Evolutionary conservation across 345 rosid genomes (phyloP).

Genomic region (Abelmoschus esculentus): DNA sequence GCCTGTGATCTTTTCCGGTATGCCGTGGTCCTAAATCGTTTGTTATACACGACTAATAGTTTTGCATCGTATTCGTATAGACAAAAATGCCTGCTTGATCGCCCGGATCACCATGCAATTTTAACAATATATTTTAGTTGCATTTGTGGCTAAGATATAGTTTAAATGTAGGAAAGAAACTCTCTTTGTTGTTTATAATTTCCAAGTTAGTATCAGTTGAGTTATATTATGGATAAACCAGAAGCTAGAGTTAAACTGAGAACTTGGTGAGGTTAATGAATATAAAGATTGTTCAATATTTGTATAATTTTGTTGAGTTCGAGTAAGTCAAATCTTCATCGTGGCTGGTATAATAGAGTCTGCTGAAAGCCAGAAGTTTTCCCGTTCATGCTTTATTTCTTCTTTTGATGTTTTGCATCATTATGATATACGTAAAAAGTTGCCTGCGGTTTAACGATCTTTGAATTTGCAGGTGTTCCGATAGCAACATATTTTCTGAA

Average conservation of each 20-base stretch:
- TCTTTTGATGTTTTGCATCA: too few relatives aligned
- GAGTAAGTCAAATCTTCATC: not conserved
- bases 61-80: not conserved
- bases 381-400: not conserved
- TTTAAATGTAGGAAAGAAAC: not conserved
- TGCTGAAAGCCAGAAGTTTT: not conserved
- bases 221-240: not conserved
- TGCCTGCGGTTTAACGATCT: not conserved
- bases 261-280: not conserved
- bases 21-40: not conserved
- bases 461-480: constrained; percentile 26
- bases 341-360: not conserved
- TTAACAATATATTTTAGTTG: not conserved
- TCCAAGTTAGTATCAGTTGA: not conserved
- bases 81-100: not conserved
- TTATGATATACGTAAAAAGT: not conserved
- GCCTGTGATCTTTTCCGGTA: constrained; percentile 27
- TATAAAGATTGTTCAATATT: not conserved
- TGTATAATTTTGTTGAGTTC: not conserved
- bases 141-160: not conserved
- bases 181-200: not conserved
- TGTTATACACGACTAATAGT: not conserved
- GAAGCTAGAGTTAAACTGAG: not conserved
- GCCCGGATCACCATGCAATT: not conserved
- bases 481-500: constrained; percentile 11